A percentile compares a stretch with the other conserved stretches of the same genome.
These are phyloP conservation scores for Avena insularis DNA, from an alignment of 176 grass and related monocot genomes.

Conservation along the genomic window DNA sequence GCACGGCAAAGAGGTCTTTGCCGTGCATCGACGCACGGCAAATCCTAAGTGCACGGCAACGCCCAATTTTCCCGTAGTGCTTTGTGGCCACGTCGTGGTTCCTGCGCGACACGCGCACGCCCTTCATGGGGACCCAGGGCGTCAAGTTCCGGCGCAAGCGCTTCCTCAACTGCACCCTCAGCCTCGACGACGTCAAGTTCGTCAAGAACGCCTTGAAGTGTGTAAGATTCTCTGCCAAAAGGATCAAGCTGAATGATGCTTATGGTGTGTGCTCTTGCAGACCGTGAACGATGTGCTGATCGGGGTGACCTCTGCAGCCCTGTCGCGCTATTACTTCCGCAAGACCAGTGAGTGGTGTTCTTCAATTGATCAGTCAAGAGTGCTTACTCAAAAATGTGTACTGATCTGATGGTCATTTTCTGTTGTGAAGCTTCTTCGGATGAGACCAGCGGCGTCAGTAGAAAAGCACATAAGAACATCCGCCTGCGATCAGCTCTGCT, in stretches of 20 bases:
- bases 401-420: background rate
- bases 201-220: slow-evolving; percentile 85
- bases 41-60: too few species aligned
- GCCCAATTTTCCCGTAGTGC: too few species aligned
- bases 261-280: slow-evolving; percentile 47
- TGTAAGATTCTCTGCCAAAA: slow-evolving; percentile 53
- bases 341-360: slow-evolving; percentile 53
- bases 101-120: slow-evolving; percentile 69
- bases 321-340: slow-evolving; percentile 76
- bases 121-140: slow-evolving; percentile 58
- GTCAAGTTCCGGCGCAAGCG: slow-evolving; percentile 71
- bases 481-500: slow-evolving; percentile 69
- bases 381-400: background rate
- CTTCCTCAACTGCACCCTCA: slow-evolving; percentile 75
- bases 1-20: too few species aligned
- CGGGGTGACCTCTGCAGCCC: slow-evolving; percentile 68
- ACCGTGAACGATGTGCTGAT: slow-evolving; percentile 93
- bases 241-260: background rate
- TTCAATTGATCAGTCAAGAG: background rate
- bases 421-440: slow-evolving; percentile 43
- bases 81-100: slow-evolving; percentile 53
- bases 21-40: too few species aligned
- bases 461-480: slow-evolving; percentile 42
- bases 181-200: slow-evolving; percentile 78
- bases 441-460: slow-evolving; percentile 28